Evolutionary conservation across 192 early-diverging fungal genomes (phyloP).

Genomic region (Entophlyctis helioformis): DNA sequence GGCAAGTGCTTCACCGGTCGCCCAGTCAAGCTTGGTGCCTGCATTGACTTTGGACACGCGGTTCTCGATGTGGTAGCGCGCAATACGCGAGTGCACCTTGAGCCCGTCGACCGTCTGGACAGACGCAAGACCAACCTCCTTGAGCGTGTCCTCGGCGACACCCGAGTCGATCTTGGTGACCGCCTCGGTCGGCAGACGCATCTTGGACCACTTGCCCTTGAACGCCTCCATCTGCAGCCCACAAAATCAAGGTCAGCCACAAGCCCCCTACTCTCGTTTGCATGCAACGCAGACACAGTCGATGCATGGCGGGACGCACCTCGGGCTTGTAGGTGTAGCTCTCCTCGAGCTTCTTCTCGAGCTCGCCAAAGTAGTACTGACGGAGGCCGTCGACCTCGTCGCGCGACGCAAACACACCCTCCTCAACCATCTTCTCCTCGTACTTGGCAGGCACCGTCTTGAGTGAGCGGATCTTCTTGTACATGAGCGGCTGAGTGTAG

Average conservation of each 20-base stretch:
- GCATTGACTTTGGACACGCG: slow-evolving; percentile 60
- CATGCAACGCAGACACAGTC: background rate
- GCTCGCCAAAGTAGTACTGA: slow-evolving; percentile 38
- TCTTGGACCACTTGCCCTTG: slow-evolving; percentile 67
- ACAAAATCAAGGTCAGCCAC: too few species aligned
- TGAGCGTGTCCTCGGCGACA: slow-evolving; percentile 47
- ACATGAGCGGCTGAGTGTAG: slow-evolving; percentile 95
- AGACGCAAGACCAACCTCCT: slow-evolving; percentile 63
- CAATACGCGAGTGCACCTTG: too few species aligned
- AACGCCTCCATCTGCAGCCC: slow-evolving; percentile 44
- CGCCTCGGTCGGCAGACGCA: slow-evolving; percentile 51
- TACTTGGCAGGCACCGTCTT: slow-evolving; percentile 76
- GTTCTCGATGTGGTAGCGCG: slow-evolving; percentile 79
- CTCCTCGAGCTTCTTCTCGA: slow-evolving; percentile 48
- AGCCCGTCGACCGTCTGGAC: slow-evolving; percentile 57
- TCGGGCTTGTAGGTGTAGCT: slow-evolving; percentile 47
- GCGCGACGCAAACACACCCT: slow-evolving; percentile 27
- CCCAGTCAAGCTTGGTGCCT: slow-evolving; percentile 79
- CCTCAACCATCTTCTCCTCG: slow-evolving; percentile 60
- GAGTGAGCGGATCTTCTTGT: slow-evolving; percentile 78
- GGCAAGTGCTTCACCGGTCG: slow-evolving; percentile 84
- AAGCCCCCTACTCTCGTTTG: too few species aligned
- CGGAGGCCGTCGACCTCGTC: slow-evolving; percentile 42
- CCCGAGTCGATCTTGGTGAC: slow-evolving; percentile 40
- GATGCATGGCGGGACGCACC: slow-evolving; percentile 3